Evolutionary conservation across 495 filamentous ascomycete genomes (phyloP).

Genomic region (Melanomma pulvis-pyrius): DNA sequence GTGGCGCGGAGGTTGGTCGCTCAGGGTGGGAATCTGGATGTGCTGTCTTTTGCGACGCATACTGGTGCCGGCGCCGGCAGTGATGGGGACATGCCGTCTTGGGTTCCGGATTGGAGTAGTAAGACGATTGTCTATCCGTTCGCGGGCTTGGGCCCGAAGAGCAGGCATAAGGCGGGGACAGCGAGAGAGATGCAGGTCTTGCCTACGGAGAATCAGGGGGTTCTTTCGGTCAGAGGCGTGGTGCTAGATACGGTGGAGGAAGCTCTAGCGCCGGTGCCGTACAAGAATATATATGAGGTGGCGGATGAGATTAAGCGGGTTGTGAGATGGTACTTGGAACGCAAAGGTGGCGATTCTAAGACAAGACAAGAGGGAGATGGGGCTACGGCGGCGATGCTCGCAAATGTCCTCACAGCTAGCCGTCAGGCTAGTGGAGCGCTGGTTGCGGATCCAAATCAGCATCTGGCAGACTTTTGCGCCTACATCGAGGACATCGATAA

Average conservation of each 20-base stretch:
- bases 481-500: background rate
- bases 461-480: conserved; percentile 8
- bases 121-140: conserved; percentile 13
- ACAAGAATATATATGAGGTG: background rate
- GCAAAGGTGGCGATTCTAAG: background rate
- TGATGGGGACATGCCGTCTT: conserved; percentile 6
- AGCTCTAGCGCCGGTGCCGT: background rate
- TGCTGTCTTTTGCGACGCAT: conserved; percentile 18
- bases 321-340: conserved; percentile 4
- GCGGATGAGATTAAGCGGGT: background rate
- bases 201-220: background rate
- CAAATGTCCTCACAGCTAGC: background rate
- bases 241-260: conserved; percentile 6
- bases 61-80: background rate
- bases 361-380: background rate
- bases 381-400: background rate
- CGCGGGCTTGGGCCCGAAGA: background rate
- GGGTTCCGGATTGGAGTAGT: conserved; percentile 30
- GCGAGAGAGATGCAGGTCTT: conserved; percentile 2
- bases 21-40: background rate
- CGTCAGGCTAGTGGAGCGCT: background rate
- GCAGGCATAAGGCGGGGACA: conserved; percentile 2
- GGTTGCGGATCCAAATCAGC: background rate
- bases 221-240: conserved; percentile 17
- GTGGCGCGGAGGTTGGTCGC: background rate